Conservation (phyloP, 2,329 filamentous ascomycete species). For the Thermomyces lanuginosus region DNA sequence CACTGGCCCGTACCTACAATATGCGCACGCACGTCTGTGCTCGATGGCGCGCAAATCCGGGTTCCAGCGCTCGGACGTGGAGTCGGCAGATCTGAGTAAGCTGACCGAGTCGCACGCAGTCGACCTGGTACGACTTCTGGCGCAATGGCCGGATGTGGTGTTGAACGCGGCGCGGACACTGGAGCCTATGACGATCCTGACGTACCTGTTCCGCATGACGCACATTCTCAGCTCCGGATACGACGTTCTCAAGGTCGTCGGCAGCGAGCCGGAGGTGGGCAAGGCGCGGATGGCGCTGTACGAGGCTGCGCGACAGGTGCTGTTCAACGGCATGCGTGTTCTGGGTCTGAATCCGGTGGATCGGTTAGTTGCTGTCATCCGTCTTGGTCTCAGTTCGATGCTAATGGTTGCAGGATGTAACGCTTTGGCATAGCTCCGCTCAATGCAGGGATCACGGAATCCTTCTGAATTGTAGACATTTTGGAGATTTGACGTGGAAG, state of each 20-base stretch:
- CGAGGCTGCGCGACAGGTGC: slow-evolving; percentile 43
- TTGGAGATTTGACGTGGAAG: too few species aligned
- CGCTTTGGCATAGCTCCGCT: too few species aligned
- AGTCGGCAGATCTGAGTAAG: slow-evolving; percentile 40
- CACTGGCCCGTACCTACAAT: slow-evolving; percentile 50
- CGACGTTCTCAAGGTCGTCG: slow-evolving; percentile 46
- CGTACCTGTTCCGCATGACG: slow-evolving; percentile 51
- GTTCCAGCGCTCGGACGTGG: slow-evolving; percentile 31
- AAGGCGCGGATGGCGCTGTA: slow-evolving; percentile 47
- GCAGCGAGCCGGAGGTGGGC: slow-evolving; percentile 41
- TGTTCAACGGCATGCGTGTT: slow-evolving; percentile 50
- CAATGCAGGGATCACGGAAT: too few species aligned
- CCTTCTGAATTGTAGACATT: too few species aligned
- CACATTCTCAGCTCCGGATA: slow-evolving; percentile 46
- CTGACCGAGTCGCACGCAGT: slow-evolving; percentile 46
- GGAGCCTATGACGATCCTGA: slow-evolving; percentile 51
- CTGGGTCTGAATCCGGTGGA: slow-evolving; percentile 50
- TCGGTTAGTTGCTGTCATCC: slow-evolving; percentile 23
- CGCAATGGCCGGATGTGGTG: slow-evolving; percentile 50
- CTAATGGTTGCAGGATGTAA: too few species aligned
- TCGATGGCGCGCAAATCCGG: slow-evolving; percentile 43
- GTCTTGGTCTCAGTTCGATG: slow-evolving; percentile 2
- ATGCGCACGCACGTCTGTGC: slow-evolving; percentile 45
- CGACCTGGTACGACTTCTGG: slow-evolving; percentile 44
- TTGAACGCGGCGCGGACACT: slow-evolving; percentile 47